These are phyloP conservation scores for Cyberlindnera veronae DNA, from an alignment of 805 yeast genomes.

Conservation along the genomic window DNA sequence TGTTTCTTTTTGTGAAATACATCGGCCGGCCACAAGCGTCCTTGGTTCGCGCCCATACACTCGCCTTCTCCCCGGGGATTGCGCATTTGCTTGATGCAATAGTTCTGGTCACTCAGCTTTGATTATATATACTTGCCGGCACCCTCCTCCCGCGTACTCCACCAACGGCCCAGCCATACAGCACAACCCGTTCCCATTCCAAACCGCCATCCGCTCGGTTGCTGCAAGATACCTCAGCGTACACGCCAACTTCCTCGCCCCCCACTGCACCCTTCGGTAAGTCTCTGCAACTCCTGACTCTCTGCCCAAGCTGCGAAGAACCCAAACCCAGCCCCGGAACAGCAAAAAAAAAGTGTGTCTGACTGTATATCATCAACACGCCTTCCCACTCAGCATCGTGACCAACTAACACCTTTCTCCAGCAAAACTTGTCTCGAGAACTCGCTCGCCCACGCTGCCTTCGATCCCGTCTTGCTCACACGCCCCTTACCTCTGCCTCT, in stretches of 20 bases:
- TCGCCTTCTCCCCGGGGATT: too few relatives aligned
- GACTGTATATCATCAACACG: neutral
- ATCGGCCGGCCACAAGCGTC: neutral
- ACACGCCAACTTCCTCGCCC: conserved; percentile 1
- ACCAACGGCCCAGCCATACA: neutral
- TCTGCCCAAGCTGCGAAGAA: conserved; percentile 2
- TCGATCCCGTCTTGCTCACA: neutral
- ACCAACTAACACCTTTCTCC: neutral
- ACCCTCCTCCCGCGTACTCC: neutral
- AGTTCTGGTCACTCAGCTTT: neutral
- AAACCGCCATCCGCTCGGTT: neutral
- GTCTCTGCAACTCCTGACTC: conserved; percentile 7
- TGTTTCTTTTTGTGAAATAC: conserved; percentile 7
- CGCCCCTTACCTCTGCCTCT: neutral
- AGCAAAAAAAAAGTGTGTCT: conserved; percentile 4
- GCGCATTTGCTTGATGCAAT: conserved; percentile 1
- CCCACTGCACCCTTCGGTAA: conserved; percentile 7
- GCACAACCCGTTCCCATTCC: neutral
- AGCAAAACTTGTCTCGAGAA: too few relatives aligned
- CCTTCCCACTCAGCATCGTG: neutral
- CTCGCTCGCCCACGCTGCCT: neutral
- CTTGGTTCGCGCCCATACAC: too few relatives aligned
- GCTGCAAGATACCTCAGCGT: conserved; percentile 4
- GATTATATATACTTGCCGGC: neutral
- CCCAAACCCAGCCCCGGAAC: conserved; percentile 5